Conservation (phyloP, 805 yeast species). For the Cyberlindnera bimundalis region DNA sequence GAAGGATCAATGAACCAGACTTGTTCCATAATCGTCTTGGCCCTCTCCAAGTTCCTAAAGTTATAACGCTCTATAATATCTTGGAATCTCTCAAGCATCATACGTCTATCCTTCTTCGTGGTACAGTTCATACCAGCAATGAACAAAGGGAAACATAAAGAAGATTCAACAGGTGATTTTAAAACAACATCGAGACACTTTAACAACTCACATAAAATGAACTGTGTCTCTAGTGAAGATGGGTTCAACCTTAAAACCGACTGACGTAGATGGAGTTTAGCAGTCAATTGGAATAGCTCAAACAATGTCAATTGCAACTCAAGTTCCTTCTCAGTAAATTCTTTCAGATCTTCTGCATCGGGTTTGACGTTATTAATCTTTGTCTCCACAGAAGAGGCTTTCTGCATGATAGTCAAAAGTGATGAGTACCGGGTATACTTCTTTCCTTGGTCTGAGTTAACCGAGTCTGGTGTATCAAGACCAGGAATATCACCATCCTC, state of each 20-base stretch:
- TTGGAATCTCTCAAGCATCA: conserved; percentile 50
- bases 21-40: conserved; percentile 35
- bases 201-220: conserved; percentile 49
- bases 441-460: conserved; percentile 17
- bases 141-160: conserved; percentile 72
- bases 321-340: conserved; percentile 43
- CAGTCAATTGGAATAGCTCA: conserved; percentile 66
- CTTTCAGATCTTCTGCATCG: conserved; percentile 42
- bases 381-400: conserved; percentile 41
- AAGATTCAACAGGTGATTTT: conserved; percentile 66
- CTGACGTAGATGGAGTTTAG: conserved; percentile 64
- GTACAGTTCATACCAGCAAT: conserved; percentile 71
- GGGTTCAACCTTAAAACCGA: conserved; percentile 60
- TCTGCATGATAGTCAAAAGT: conserved; percentile 33
- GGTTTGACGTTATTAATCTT: conserved; percentile 52
- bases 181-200: conserved; percentile 58
- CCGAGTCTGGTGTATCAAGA: conserved; percentile 24
- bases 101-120: conserved; percentile 45
- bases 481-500: conserved; percentile 23
- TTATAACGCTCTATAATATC: conserved; percentile 59
- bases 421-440: conserved; percentile 32
- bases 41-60: conserved; percentile 58
- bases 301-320: conserved; percentile 67
- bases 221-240: conserved; percentile 59
- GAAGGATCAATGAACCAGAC: conserved; percentile 40